Evolutionary conservation across 441 rosid species (phyloP), one percentile per base, ranked within the genome.

Genomic region (Euphorbia schlechtendalii): DNA sequence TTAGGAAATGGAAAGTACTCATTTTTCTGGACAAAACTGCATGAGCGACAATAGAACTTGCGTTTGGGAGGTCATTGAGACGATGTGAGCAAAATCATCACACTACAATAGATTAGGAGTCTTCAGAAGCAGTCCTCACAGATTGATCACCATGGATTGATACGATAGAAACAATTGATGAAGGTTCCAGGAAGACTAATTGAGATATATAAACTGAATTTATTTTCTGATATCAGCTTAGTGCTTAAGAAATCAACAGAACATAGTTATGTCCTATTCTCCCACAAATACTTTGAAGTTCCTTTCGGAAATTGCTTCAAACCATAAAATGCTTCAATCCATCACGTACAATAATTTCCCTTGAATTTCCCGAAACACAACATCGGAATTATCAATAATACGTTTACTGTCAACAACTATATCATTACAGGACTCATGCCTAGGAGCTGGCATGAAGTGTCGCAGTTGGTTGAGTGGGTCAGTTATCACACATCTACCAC

Each of bases 321-420:
- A 52, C 8, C 1, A 48, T n/a, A 0, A 48, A 48, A 48, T 48
- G 56, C 12, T 22, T 52, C 27, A 21, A 52, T 48, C 9, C 53
- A 18, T 48, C 53, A 48, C 17, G 27, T 52, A 27, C 56, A 52
- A 52, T 12, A 75, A 55, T 57, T 48, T 41, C 61, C 82, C 76
- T 7, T 71, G 18, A 53, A 79, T 79, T 64, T 80, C 83, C 9
- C 70, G 71, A 30, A 68, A 8, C 65, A 68, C 18, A 45, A 80
- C 65, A 25, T 30, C 48, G 7, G 86, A 80, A 10, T 45, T 70
- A 28, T 76, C 81, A 36, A 78, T 78, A 43, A 84, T 28, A 3
- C 59, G 67, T 69, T 71, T 74, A 65, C 86, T 78, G 64, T 77
- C 74, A 71, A 63, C 46, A 65, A 84, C 74, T 41, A 88, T 64